Conservation (phyloP, 345 rosid species). For the Eucalyptus cloeziana region DNA sequence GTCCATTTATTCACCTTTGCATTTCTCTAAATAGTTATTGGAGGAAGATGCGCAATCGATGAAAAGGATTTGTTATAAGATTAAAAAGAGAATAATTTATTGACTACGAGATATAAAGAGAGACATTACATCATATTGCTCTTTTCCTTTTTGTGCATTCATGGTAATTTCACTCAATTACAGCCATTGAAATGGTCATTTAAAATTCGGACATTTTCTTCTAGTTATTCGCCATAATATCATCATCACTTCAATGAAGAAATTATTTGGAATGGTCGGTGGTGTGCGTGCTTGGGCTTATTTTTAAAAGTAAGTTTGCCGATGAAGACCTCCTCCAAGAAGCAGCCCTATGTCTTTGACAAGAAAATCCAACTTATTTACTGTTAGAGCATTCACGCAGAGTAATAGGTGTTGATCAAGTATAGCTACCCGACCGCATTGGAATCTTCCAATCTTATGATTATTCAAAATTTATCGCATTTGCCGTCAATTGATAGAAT, state of each 20-base stretch:
- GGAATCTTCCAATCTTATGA: neutral
- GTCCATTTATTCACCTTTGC: neutral
- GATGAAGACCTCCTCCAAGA: neutral
- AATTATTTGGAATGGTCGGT: too few species aligned
- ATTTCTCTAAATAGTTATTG: neutral
- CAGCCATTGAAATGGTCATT: too few species aligned
- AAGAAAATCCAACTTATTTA: neutral
- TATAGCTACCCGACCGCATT: neutral
- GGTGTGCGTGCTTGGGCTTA: too few species aligned
- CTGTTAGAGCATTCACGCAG: fast-evolving
- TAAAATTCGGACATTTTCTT: too few species aligned
- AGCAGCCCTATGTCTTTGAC: neutral
- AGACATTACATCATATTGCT: too few species aligned
- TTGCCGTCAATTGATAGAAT: neutral
- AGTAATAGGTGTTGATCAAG: too few species aligned
- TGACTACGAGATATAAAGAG: fast-evolving
- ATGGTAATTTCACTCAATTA: too few species aligned
- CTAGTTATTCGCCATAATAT: too few species aligned
- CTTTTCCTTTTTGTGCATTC: too few species aligned
- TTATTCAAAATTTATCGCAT: neutral
- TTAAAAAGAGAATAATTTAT: too few species aligned
- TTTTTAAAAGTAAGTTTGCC: neutral
- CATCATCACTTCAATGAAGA: too few species aligned
- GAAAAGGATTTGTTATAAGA: too few species aligned
- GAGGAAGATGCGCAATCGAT: neutral